These are phyloP conservation scores for Westerdykella ornata DNA, from an alignment of 2,329 filamentous ascomycete species.

Conservation along the genomic window DNA sequence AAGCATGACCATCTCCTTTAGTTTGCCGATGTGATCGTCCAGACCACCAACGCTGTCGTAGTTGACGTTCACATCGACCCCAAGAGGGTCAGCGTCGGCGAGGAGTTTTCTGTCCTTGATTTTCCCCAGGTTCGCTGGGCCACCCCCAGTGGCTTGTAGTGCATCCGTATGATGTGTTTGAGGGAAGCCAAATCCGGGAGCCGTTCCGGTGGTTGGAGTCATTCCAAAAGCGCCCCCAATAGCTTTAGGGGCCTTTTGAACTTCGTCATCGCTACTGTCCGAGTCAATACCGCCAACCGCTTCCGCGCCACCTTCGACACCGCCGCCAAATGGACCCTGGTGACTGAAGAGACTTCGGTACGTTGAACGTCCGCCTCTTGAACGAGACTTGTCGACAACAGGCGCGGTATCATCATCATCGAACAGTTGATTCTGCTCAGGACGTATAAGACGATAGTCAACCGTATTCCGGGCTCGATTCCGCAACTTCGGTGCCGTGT, in stretches of 20 bases:
- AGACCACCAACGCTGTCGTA: slow-evolving; percentile 92
- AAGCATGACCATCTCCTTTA: slow-evolving; percentile 98
- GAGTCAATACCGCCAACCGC: slow-evolving; percentile 78
- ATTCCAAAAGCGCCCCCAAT: slow-evolving; percentile 58
- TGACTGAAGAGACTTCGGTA: slow-evolving; percentile 83
- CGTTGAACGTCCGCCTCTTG: slow-evolving; percentile 48
- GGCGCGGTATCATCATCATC: slow-evolving; percentile 65
- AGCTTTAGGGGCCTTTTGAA: slow-evolving; percentile 52
- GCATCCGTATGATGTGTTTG: slow-evolving; percentile 54
- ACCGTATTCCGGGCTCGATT: slow-evolving; percentile 63
- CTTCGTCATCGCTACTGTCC: slow-evolving; percentile 94
- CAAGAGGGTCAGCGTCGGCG: slow-evolving; percentile 88
- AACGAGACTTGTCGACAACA: slow-evolving; percentile 61
- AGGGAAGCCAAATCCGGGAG: slow-evolving; percentile 49
- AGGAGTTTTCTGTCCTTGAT: slow-evolving; percentile 87
- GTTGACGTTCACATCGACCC: slow-evolving; percentile 85
- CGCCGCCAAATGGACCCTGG: slow-evolving; percentile 86
- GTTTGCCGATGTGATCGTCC: slow-evolving; percentile 87
- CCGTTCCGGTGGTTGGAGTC: slow-evolving; percentile 50
- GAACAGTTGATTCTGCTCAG: slow-evolving; percentile 62
- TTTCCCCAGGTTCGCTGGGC: slow-evolving; percentile 80
- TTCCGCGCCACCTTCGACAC: slow-evolving; percentile 65
- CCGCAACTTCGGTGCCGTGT: slow-evolving; percentile 51
- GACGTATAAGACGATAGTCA: slow-evolving; percentile 79
- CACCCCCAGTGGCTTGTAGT: slow-evolving; percentile 48